Evolutionary conservation across 176 grass and related monocot genomes (phyloP), one percentile per base, ranked within the genome.

Genomic region (Zea luxurians): DNA sequence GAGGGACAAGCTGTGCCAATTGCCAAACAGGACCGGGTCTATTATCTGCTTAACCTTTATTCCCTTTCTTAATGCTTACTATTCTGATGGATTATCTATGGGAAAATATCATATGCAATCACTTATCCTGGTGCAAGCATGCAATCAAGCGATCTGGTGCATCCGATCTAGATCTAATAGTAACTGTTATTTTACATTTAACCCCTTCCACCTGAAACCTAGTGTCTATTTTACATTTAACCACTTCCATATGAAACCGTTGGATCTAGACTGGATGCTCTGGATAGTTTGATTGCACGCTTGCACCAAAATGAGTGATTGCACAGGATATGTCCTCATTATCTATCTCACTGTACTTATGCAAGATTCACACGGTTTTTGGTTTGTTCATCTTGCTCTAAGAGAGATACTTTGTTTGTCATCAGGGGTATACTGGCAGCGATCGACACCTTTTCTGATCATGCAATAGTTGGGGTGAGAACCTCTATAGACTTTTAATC

Each of bases 401-500:
- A 86, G 46, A 63, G 9, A 69, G 61, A 66, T 68, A 69, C 37
- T 43, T 70, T 64, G 27, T 74, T 67, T 89, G 35, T 64, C 57
- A 80, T 71, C 86, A 97, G 90, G 83, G 93, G 93, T 71, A 97
- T 97, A 84, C 48, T 97, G 78, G 90, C 90, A 79, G 93, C 88
- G 81, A 93, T 93, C 74, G 90, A 97, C 54, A 93, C 93, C 35
- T 91, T 93, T 46, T 91, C 93, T 70, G 90, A 93, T 81, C 64
- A 91, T 71, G 46, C 78, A 11, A 44, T 97, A 62, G 93, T 93
- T 50, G 93, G 90, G 81, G 90, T 97, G 89, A 89, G 86, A 89
- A 77, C 48, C 44, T 85, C 11, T 38, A 45, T 71, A 69, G 0
- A 55, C 74, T 9, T 54, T 21, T 50, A 15, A 64, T 72, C 65